Evolutionary conservation across 257 asterid species (phyloP), one percentile per base, ranked within the genome.

Genomic region (Jasminum sambac): DNA sequence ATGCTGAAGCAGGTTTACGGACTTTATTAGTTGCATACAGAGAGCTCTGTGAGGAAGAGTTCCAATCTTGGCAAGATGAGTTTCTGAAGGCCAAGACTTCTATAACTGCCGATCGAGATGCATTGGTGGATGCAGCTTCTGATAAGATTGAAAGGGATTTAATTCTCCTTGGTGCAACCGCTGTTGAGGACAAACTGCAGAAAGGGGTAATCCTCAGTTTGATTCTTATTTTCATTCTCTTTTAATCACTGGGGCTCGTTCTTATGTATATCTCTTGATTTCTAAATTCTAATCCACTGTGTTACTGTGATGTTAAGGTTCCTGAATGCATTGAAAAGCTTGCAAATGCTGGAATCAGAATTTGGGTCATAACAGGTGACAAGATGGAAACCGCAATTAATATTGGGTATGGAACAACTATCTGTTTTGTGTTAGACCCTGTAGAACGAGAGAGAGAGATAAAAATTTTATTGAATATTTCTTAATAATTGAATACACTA

Each of bases 321-420:
- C 96, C 99, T 16, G 93, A 89, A 84, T 94, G 99, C 86, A 94
- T 94, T 36, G 87, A 81, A 67, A 94, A 88, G 80, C 96, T 94
- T 37, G 90, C 87, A 68, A 71, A 66, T 59, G 96, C 99, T 40
- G 99, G 99, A 66, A 83, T 94, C 60, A 94, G 86, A 81, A 83
- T 94, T 74, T 94, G 99, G 99, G 96, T 94, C 78, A 86, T 94
- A 75, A 94, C 99, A 5, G 99, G 99, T 43, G 99, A 94, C 80
- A 89, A 94, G 86, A 91, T 91, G 99, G 99, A 94, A 85, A 94
- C 99, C 0, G 97, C 99, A 9, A 88, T 94, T 76, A 94, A 94
- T 77, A 94, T 91, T 69, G 99, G 99, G 99, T 91, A 78, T 67
- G 63, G 5, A 25, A 62, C 23, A 8, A 76, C 4, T 30, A 30